These are phyloP conservation scores for Macrolepiota fuliginosa DNA, from an alignment of 768 basidiomycete species.

Conservation along the genomic window DNA sequence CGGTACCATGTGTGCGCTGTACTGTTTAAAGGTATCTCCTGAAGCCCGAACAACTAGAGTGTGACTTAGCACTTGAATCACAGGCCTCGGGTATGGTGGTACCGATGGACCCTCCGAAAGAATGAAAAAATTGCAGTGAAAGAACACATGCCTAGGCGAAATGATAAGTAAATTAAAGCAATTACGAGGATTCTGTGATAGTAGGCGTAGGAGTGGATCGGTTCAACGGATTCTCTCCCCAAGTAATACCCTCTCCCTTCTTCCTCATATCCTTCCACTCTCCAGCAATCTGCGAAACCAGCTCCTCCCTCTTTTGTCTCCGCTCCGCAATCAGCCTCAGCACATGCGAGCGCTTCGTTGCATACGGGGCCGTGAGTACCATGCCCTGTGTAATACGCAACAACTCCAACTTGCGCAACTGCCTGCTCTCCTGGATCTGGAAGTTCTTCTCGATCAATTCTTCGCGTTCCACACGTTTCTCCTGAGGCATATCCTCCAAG, in stretches of 20 bases:
- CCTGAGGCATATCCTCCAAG: slow-evolving; percentile 70
- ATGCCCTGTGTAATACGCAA: slow-evolving; percentile 37
- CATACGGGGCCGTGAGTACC: slow-evolving; percentile 35
- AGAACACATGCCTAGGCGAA: not conserved
- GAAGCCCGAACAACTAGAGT: too few species aligned
- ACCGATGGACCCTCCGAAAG: too few species aligned
- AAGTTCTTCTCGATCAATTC: slow-evolving; percentile 66
- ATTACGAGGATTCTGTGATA: slow-evolving; percentile 4
- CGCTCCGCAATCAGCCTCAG: slow-evolving; percentile 41
- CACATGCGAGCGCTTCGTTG: slow-evolving; percentile 45
- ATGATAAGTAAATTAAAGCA: not conserved
- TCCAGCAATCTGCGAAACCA: slow-evolving; percentile 32
- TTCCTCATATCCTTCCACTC: slow-evolving; percentile 34
- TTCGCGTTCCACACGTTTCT: slow-evolving; percentile 52
- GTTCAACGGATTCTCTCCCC: slow-evolving; percentile 10
- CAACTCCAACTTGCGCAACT: slow-evolving; percentile 34
- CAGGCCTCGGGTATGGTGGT: too few species aligned
- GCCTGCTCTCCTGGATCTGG: slow-evolving; percentile 36
- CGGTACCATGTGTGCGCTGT: too few species aligned
- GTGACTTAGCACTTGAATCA: too few species aligned
- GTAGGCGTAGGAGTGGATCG: not conserved
- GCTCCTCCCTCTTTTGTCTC: slow-evolving; percentile 36
- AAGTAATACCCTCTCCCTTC: slow-evolving; percentile 24
- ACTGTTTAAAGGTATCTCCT: too few species aligned
- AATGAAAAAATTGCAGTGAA: not conserved